Percentiles rank a stretch among this genome's conserved stretches.
Conservation (phyloP, 2,329 filamentous ascomycete genomes). For the Pestalotiopsis sp. region DNA sequence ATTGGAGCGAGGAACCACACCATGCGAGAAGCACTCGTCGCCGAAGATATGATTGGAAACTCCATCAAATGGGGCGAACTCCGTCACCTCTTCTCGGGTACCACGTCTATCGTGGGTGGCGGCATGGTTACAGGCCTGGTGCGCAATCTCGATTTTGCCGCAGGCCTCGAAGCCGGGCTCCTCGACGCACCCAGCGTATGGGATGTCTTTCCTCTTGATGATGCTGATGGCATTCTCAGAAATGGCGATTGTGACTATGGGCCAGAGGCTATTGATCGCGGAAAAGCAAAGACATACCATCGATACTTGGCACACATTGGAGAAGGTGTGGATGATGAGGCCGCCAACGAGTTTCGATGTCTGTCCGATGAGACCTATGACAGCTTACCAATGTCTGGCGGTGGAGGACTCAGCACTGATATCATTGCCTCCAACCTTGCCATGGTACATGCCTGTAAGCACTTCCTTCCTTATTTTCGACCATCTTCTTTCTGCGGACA, state of each 20-base stretch:
- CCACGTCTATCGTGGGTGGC: slow-evolving; percentile 31
- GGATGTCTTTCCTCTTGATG: slow-evolving; percentile 31
- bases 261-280: slow-evolving; percentile 18
- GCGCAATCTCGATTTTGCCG: slow-evolving; percentile 30
- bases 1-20: slow-evolving; percentile 25
- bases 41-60: slow-evolving; percentile 23
- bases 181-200: slow-evolving; percentile 18
- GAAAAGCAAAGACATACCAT: slow-evolving; percentile 17
- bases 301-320: slow-evolving; percentile 30
- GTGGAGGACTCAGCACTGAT: slow-evolving; percentile 27
- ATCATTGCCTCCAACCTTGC: slow-evolving; percentile 29
- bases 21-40: slow-evolving; percentile 19
- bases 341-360: slow-evolving; percentile 32
- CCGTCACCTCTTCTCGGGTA: slow-evolving; percentile 33
- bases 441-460: slow-evolving; percentile 26
- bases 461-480: neutral
- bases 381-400: slow-evolving; percentile 18
- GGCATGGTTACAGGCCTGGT: slow-evolving; percentile 29
- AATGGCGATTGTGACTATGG: slow-evolving; percentile 32
- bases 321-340: slow-evolving; percentile 30
- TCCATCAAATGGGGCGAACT: slow-evolving; percentile 31
- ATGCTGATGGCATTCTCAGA: slow-evolving; percentile 24
- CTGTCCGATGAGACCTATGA: slow-evolving; percentile 28
- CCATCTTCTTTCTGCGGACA: neutral
- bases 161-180: slow-evolving; percentile 26